Evolutionary conservation across 2,329 filamentous ascomycete species (phyloP), one percentile per base, ranked within the genome.

Genomic region (Colletotrichum musicola): DNA sequence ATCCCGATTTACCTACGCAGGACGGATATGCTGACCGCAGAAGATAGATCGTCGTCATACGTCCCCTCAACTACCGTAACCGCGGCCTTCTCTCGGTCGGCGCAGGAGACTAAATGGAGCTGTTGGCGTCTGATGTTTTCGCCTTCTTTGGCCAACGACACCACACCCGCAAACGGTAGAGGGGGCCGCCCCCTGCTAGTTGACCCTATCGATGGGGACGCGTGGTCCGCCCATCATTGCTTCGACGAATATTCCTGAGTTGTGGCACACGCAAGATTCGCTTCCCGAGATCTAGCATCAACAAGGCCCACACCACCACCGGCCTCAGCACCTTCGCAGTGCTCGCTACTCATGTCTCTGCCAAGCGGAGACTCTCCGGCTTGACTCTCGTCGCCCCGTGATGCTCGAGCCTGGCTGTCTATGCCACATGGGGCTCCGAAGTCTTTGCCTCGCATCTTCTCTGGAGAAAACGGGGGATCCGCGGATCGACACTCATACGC

Each of bases 101-200:
- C 49, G 30, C 53, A 51, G 49, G 30, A 56, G 53, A 25, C 40
- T n/a, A 18, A 47, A 58, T 7, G 61, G 61, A 53, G 42, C 7
- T 62, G 25, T 56, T 61, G 62, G 66, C 66, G 38, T 69, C 66
- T 66, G 66, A 66, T 66, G 22, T 66, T 35, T 10, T 60, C 30
- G 49, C n/a, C 14, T 25, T 40, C 30, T 20, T 22, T 22, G 6
- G 42, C 55, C 55, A 56, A 60, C 49, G 25, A 54, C 27, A 35
- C 6, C 50, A 16, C n/a, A 30, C 47, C 9, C 27, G 42, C 27
- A 14, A 35, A 27, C 16, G 44, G 53, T n/a, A 44, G 27, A 22
- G 6, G 12, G 7, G 13, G 25, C 6, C 16, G 3, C 25, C 42
- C 61, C 47, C 20, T 30, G 53, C 46, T 35, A n/a, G 10, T 25